Base-by-base conservation (phyloP, 1,284 basidiomycete species). In the Heliocybe sulcata region DNA sequence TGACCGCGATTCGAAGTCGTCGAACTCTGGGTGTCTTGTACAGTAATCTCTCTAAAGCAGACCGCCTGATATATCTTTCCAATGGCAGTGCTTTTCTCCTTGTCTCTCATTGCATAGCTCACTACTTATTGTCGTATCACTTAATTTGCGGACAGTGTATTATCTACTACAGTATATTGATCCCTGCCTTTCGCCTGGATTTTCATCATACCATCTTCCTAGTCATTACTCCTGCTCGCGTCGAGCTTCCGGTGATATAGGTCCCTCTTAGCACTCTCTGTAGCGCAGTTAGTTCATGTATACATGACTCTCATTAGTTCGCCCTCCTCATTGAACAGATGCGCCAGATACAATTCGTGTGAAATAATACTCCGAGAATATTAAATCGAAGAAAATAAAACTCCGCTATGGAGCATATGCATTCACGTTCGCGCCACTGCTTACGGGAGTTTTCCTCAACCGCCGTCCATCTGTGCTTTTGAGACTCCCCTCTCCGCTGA, bases 1-100 rank as follows among this genome's bases (percentile, higher is more conserved):
- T 26, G 47, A 56, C 52, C 61, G 61, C 22, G 62, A 67, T 38
- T 52, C 59, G 22, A 62, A 62, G 53, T 57, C 56, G 19, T 57
- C 50, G 27, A 48, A 14, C 14, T 38, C 35, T 19, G 51, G 52
- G 35, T 61, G 60, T 45, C 26, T 50, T 22, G 38, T 58, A n/a
- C 59, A 60, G 48, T 58, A 47, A 60, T 29, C 45, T 1, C 51
- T 27, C n/a, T n/a, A 4, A 42, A 9, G 38, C 38, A 42, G 16
- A 20, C 38, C 38, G 38, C 38, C 3, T 8, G 16, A 42, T 42
- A 42, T 42, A 42, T 42, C 38, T 42, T 42, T 20, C 38, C 38
- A 42, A 42, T 8, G 8, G 38, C 38, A 16, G 38, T 42, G 3
- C 38, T 8, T 42, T 42, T 4, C 12, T 35, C 19, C 16, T 42